These are phyloP conservation scores for Mrakiaceae sp. DNA, from an alignment of 1,284 basidiomycete genomes.

Conservation along the genomic window DNA sequence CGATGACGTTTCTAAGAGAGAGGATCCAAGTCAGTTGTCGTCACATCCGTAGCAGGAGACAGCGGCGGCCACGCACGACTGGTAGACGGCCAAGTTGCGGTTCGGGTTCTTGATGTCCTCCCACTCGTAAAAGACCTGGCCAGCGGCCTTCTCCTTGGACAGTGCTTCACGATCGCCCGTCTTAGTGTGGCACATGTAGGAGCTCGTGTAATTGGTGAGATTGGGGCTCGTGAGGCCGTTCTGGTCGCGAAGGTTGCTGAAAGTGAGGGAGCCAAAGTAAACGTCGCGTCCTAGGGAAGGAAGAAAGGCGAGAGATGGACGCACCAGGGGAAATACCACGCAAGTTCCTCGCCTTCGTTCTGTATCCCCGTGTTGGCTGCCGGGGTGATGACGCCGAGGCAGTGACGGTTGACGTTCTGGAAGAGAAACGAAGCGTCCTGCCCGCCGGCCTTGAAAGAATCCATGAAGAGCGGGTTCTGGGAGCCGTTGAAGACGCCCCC, in stretches of 20 bases:
- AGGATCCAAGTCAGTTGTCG: constrained; percentile 18
- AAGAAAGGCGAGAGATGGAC: too few relatives aligned
- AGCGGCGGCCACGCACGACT: constrained; percentile 49
- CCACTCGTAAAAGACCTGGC: constrained; percentile 91
- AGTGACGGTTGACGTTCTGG: constrained; percentile 78
- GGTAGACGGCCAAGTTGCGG: constrained; percentile 80
- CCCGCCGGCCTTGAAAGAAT: constrained; percentile 63
- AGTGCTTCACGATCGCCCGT: constrained; percentile 39
- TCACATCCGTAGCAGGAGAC: background rate
- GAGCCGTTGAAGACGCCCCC: constrained; percentile 56
- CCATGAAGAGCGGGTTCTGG: constrained; percentile 70
- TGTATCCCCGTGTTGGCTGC: constrained; percentile 54
- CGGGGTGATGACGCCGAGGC: constrained; percentile 62
- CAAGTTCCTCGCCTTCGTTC: constrained; percentile 26
- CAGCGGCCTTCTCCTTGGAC: constrained; percentile 44
- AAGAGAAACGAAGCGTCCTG: constrained; percentile 90
- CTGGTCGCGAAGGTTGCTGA: constrained; percentile 61
- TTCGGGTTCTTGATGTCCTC: constrained; percentile 56
- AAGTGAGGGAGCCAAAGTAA: too few relatives aligned
- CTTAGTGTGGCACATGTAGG: constrained; percentile 62
- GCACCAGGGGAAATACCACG: constrained; percentile 84
- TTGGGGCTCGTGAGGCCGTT: constrained; percentile 54
- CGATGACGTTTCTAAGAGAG: constrained; percentile 55
- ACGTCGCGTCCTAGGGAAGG: too few relatives aligned
- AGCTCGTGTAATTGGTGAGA: constrained; percentile 50